Conservation (phyloP, 306 rosid species). For the Begonia masoniana region DNA sequence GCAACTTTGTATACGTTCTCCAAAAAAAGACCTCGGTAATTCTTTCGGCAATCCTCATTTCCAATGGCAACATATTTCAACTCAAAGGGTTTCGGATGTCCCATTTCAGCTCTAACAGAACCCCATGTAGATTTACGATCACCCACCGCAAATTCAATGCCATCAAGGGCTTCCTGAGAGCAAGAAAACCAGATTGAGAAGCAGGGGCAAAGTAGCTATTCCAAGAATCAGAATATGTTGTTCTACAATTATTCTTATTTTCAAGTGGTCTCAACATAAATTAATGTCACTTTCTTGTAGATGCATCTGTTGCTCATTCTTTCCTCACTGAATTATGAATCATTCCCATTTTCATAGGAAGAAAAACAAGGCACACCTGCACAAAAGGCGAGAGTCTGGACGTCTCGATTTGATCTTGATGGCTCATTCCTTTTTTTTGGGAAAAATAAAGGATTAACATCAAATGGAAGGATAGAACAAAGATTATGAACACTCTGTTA, state of each 20-base stretch:
- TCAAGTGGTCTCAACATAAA: too few species aligned
- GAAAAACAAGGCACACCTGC: conserved; percentile 26
- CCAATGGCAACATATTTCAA: conserved; percentile 63
- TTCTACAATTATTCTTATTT: too few species aligned
- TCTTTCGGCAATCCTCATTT: conserved; percentile 59
- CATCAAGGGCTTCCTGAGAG: conserved; percentile 85
- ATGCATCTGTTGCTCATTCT: too few species aligned
- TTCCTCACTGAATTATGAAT: too few species aligned
- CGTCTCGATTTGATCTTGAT: conserved; percentile 52
- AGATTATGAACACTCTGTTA: too few species aligned
- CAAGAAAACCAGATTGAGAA: neutral
- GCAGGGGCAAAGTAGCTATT: too few species aligned
- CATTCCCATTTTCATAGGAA: too few species aligned
- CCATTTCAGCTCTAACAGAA: conserved; percentile 59
- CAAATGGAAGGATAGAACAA: too few species aligned
- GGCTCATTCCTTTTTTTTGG: conserved; percentile 30
- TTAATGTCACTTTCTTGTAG: too few species aligned
- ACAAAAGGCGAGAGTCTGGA: conserved; percentile 50
- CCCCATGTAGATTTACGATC: conserved; percentile 53
- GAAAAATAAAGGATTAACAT: neutral
- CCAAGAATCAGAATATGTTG: too few species aligned
- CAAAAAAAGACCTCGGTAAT: conserved; percentile 40
- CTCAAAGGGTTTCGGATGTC: conserved; percentile 70
- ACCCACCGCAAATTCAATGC: conserved; percentile 83
- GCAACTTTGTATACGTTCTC: too few species aligned